These are phyloP conservation scores for Prunus campanulata DNA, from an alignment of 306 rosid genomes.

Conservation along the genomic window DNA sequence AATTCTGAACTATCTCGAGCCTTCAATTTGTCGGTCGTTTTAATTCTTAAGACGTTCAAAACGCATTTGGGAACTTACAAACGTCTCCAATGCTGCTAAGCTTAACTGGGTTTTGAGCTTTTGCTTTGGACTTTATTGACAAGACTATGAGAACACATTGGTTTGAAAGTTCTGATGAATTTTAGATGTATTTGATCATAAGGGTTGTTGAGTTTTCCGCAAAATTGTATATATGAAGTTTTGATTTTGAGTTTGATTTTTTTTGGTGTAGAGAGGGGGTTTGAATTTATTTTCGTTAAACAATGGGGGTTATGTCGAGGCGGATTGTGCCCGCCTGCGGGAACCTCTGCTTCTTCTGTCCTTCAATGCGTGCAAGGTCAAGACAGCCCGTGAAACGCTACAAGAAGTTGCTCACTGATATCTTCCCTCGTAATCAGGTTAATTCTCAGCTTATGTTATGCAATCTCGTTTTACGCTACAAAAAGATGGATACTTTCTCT, in stretches of 20 bases:
- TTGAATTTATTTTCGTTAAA: constrained; percentile 23
- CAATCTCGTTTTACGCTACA: background rate
- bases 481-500: background rate
- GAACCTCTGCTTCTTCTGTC: constrained; percentile 85
- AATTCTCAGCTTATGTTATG: constrained; percentile 16
- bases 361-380: constrained; percentile 85
- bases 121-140: constrained; percentile 3
- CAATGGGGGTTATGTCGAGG: constrained; percentile 99
- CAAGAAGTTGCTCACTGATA: constrained; percentile 80
- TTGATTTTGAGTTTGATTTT: background rate
- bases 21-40: constrained; percentile 5
- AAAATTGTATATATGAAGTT: constrained; percentile 21
- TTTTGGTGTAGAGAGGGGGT: constrained; percentile 30
- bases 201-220: background rate
- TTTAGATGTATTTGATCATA: background rate
- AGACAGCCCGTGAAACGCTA: constrained; percentile 95
- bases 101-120: constrained; percentile 20
- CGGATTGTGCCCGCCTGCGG: constrained; percentile 93
- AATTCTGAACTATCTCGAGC: background rate
- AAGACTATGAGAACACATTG: background rate
- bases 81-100: constrained; percentile 21
- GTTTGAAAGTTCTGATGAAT: background rate
- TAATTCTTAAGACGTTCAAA: constrained; percentile 8
- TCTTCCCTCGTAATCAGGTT: constrained; percentile 86
- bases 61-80: background rate